Base-by-base conservation (phyloP, 371 early-diverging fungal species). In the Mortierella sp. region DNA sequence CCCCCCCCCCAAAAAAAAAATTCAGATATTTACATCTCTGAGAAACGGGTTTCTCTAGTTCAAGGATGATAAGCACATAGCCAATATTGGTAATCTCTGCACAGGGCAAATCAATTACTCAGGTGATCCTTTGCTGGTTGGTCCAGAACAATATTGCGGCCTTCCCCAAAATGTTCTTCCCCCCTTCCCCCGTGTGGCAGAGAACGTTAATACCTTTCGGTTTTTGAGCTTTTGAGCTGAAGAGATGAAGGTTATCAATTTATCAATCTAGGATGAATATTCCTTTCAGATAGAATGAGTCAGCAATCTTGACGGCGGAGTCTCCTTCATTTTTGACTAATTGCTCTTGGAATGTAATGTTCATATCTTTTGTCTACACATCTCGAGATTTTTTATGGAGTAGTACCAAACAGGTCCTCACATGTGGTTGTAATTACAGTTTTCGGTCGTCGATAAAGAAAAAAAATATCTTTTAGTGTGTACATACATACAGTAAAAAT, bases 61-160 rank as follows among this genome's bases (percentile, higher is more conserved):
- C 77, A 32, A 70, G 50, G 74, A 74, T 55, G 67, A 74, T 28
- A 28, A 28, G 28, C 63, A 60, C 7, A 40, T 79, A 9, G 21
- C 58, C 70, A 82, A 85, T 38, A 84, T 88, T 36, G 87, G 87
- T 3, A 64, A 70, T 28, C 73, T 75, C 16, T 82, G 86, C 67
- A 71, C 28, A 28, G 28, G 28, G 77, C 13, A 84, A 83, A 40
- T 76, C 84, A 10, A 66, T 76, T 8, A 87, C 87, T n/a, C 90
- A 90, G 63, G 77, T 83, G 22, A 84, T 90, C n/a, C 71, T 92
- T 10, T 85, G 87, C 36, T 92, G 91, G 91, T 87, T 88, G 48
- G 60, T 90, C 64, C 87, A 88, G 57, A 87, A 85, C 58, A 85
- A 89, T 32, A 81, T 86, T 67, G 84, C 85, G 21, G 89, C 90